A percentile compares a stretch with the other conserved stretches of the same genome.
Evolutionary conservation across 176 grass and related monocot species (phyloP).

Genomic region (Elymus sibiricus): DNA sequence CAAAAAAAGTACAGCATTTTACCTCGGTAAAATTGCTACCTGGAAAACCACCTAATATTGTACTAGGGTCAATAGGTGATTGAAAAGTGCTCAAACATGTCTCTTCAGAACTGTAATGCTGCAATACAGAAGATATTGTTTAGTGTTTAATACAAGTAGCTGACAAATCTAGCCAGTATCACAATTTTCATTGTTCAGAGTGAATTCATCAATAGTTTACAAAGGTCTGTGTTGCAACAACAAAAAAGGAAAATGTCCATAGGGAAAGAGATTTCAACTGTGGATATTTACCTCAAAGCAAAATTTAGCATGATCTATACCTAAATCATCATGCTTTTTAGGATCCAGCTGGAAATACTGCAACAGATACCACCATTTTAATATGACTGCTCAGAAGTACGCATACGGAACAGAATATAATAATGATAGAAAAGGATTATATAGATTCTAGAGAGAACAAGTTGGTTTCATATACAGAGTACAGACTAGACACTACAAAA

Average conservation of each 20-base stretch:
- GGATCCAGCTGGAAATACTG: conserved; percentile 99
- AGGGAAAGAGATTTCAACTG: conserved; percentile 20
- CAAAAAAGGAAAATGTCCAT: not conserved
- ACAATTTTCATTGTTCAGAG: not conserved
- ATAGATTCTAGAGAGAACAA: conserved; percentile 23
- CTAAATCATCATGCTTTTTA: conserved; percentile 58
- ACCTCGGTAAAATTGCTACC: conserved; percentile 91
- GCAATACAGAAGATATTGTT: conserved; percentile 38
- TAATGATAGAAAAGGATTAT: not conserved
- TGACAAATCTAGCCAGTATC: conserved; percentile 12
- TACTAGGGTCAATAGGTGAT: conserved; percentile 89
- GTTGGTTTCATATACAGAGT: conserved; percentile 23
- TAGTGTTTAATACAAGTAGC: conserved; percentile 20
- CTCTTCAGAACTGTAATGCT: conserved; percentile 94
- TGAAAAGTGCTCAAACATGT: conserved; percentile 84
- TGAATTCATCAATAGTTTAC: not conserved
- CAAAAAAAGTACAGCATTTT: conserved; percentile 22
- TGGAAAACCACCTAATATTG: conserved; percentile 80
- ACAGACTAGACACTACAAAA: conserved; percentile 4
- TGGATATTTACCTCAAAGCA: conserved; percentile 78
- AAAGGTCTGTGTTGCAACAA: not conserved
- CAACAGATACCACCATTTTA: conserved; percentile 17
- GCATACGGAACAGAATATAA: conserved; percentile 7
- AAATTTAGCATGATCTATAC: conserved; percentile 79
- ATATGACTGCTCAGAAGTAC: not conserved